Base-by-base conservation (phyloP, 1,284 basidiomycete genomes). In the Ustilago trichophora region DNA sequence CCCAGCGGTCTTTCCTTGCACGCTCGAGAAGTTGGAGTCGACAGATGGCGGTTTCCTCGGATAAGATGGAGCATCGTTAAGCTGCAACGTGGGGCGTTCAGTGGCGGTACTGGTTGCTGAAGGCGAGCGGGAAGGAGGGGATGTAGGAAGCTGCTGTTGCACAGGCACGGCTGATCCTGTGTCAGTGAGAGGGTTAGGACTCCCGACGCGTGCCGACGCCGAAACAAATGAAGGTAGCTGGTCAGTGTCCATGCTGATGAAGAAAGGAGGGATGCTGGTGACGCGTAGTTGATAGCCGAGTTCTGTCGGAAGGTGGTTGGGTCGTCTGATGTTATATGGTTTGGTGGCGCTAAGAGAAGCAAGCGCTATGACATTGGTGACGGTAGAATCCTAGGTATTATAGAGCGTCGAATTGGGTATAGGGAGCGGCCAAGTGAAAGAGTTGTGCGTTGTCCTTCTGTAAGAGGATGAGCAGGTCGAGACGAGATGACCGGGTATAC, bases 21-120 rank as follows among this genome's bases (percentile, higher is more conserved):
- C 58, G 43, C 65, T 68, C n/a, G 65, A 68, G 15, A 68, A 68
- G 46, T 68, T 62, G 36, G 65, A 68, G 26, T 68, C 65, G 33
- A 68, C 40, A 2, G 65, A 68, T 10, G 65, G 65, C 12, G 65
- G 47, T 24, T 62, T 56, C 10, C 32, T 43, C 2, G 53, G 60
- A 12, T 33, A 64, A 10, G 49, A 27, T 12, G 47, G 12, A 26
- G 22, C 29, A n/a, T 45, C 35, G 15, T 47, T 34, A 7, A 47
- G 37, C 12, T 31, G 27, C 3, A 32, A 15, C 10, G 33, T 26
- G 1, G 57, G 64, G 15, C 57, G 43, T 33, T 60, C 57, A 1
- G 57, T 68, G 3, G 54, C 50, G 3, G 58, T 50, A 29, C 54
- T 68, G 2, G 53, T 29, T 21, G 47, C 44, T 13, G 57, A 62